Base-by-base conservation (phyloP, 257 asterid genomes). In the Fraxinus pennsylvanica region DNA sequence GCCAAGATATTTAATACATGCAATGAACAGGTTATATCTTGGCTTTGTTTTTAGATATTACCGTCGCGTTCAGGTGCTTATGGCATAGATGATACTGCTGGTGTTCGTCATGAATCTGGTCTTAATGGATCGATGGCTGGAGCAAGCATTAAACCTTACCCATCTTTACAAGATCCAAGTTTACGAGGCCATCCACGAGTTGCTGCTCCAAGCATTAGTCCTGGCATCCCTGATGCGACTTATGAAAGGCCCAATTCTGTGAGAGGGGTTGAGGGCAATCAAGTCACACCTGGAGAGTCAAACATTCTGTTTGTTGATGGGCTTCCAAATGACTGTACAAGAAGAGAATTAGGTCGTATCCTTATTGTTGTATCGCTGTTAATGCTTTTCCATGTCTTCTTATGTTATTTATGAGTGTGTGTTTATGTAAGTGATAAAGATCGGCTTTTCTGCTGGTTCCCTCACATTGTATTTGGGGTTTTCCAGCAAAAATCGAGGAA, bases 261-360 rank as follows among this genome's bases (percentile, higher is more conserved):
- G 77, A 83, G 87, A 80, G 82, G 83, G 86, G 63, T 77, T 67
- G 84, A 82, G 72, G 85, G 82, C 17, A 86, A 72, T 77, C 85
- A 89, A 36, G 84, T 21, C 81, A 67, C 87, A 59, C 84, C 39
- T 15, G 84, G 74, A 57, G 92, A 87, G 36, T 90, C 97, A 8
- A 90, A 90, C 81, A 70, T 92, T 83, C 86, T 90, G 72, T 90
- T 92, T 70, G 91, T 92, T 74, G 94, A 92, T 68, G 94, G 92
- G 77, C 96, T 92, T 84, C 97, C 97, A 52, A 90, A 90, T 43
- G 96, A 90, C 80, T 86, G 91, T 83, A 77, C 94, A 74, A 92
- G 97, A 83, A 89, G 97, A 84, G 94, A 92, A 90, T 80, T 92
- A 63, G 96, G 97, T 14, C 94, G 97, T 92, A 92, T 92, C 96